These are phyloP conservation scores for Emmonsiellopsis sp. DNA, from an alignment of 2,329 filamentous ascomycete genomes.

Conservation along the genomic window DNA sequence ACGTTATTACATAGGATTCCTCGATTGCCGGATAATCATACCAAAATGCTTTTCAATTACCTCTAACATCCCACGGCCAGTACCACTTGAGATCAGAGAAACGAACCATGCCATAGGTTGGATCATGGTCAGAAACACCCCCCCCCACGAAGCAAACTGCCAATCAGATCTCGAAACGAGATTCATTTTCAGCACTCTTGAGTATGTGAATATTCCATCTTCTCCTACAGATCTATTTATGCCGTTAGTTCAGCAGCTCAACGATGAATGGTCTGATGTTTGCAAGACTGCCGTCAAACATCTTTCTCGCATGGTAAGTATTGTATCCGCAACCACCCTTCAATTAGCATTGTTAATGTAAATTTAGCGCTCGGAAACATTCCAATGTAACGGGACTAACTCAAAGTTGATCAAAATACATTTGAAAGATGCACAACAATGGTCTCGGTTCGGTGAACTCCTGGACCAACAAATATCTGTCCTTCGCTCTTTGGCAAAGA, in stretches of 20 bases:
- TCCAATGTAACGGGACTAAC: not conserved
- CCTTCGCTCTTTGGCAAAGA: not conserved
- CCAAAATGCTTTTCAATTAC: not conserved
- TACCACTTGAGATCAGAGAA: not conserved
- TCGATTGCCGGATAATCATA: not conserved
- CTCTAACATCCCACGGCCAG: not conserved
- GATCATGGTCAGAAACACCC: not conserved
- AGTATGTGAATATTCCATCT: not conserved
- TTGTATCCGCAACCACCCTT: not conserved
- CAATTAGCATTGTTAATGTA: not conserved
- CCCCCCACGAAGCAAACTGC: not conserved
- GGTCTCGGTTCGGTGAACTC: not conserved
- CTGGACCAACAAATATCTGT: not conserved
- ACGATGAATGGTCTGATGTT: not conserved
- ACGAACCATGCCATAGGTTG: not conserved
- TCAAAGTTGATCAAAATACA: not conserved
- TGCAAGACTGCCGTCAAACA: not conserved
- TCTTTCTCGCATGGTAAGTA: not conserved
- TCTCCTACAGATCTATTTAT: not conserved
- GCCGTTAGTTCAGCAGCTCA: not conserved
- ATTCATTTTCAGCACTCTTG: not conserved
- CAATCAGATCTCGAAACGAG: not conserved
- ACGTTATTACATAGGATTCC: not conserved
- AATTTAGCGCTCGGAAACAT: not conserved
- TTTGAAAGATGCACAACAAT: not conserved